Evolutionary conservation across 106 monocot genomes (phyloP).

Genomic region (Dactylorhiza incarnata): DNA sequence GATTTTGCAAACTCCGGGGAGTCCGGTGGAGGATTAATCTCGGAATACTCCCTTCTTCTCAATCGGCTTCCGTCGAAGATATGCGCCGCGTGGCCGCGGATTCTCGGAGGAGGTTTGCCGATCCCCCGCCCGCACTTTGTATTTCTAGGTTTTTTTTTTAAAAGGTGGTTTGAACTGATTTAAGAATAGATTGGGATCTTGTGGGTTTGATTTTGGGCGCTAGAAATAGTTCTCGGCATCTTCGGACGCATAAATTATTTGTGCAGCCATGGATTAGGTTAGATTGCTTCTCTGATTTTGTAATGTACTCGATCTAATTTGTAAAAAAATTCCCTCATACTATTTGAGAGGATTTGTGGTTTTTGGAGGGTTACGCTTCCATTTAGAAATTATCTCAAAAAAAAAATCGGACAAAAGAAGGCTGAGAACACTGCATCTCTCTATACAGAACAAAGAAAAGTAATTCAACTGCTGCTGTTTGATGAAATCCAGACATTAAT

Average conservation of each 20-base stretch:
- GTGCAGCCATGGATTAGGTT: not conserved
- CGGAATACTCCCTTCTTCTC: slow-evolving; percentile 55
- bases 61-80: slow-evolving; percentile 58
- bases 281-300: not conserved
- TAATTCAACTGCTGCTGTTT: not conserved
- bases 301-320: not conserved
- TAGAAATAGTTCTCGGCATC: not conserved
- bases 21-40: slow-evolving; percentile 79
- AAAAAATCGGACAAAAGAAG: no score
- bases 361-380: not conserved
- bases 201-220: not conserved
- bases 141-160: not conserved
- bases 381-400: not conserved
- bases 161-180: not conserved
- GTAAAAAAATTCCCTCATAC: not conserved
- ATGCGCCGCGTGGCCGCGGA: slow-evolving; percentile 75
- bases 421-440: no score
- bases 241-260: not conserved
- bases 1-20: slow-evolving; percentile 58
- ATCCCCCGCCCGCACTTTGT: not conserved
- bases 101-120: slow-evolving; percentile 62
- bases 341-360: not conserved
- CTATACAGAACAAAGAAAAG: not conserved
- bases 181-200: not conserved
- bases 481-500: not conserved